These are phyloP conservation scores for Chalciporus piperatoides DNA, from an alignment of 1,284 basidiomycete species.

Conservation along the genomic window DNA sequence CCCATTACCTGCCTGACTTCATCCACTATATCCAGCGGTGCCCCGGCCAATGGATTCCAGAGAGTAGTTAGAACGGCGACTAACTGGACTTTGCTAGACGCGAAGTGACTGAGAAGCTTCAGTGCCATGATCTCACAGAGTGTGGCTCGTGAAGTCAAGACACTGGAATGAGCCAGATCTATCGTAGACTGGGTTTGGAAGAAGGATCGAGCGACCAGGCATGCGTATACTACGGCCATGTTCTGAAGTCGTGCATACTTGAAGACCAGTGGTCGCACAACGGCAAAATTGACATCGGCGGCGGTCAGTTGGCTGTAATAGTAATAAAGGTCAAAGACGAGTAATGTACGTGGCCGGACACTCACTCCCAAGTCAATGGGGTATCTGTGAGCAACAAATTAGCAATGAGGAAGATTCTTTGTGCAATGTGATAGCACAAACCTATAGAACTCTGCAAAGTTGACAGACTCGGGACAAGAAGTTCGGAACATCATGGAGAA, in stretches of 20 bases:
- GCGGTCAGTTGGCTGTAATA: constrained; percentile 65
- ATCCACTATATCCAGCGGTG: constrained; percentile 60
- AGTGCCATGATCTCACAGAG: constrained; percentile 83
- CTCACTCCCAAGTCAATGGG: constrained; percentile 78
- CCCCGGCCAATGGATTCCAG: constrained; percentile 81
- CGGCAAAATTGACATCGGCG: constrained; percentile 79
- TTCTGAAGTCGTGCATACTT: constrained; percentile 76
- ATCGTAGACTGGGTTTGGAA: constrained; percentile 38
- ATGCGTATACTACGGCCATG: constrained; percentile 69
- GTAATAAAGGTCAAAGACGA: neutral
- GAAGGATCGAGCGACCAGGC: constrained; percentile 64
- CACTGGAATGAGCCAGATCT: constrained; percentile 72
- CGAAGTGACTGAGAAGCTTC: constrained; percentile 76
- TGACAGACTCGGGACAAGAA: constrained; percentile 7
- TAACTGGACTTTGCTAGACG: constrained; percentile 67
- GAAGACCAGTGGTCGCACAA: constrained; percentile 76
- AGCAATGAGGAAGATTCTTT: neutral
- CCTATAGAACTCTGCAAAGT: constrained; percentile 27
- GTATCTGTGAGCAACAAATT: constrained; percentile 49
- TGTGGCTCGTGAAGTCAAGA: constrained; percentile 67
- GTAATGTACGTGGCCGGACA: constrained; percentile 22
- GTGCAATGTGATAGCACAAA: constrained; percentile 15
- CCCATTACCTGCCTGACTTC: constrained; percentile 58
- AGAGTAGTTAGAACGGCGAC: constrained; percentile 71
- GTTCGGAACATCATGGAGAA: neutral